These are phyloP conservation scores for Silene latifolia DNA, from an alignment of 148 eudicot genomes.

Conservation along the genomic window DNA sequence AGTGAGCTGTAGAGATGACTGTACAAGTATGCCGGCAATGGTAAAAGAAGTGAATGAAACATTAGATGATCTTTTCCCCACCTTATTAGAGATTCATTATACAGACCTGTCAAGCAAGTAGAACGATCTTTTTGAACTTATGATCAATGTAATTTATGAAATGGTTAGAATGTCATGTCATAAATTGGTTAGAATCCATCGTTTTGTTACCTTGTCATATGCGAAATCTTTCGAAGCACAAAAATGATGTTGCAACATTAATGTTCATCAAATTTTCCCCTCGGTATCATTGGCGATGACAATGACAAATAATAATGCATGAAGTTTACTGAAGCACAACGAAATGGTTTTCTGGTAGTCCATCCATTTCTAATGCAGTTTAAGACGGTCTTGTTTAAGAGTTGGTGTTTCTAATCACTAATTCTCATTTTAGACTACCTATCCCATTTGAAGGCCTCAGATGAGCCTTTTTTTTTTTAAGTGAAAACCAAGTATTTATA, in stretches of 20 bases:
- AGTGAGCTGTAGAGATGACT: conserved; percentile 14
- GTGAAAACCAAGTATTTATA: too few species aligned
- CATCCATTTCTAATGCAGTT: too few species aligned
- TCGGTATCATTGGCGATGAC: neutral
- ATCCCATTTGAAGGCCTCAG: too few species aligned
- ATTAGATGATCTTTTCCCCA: neutral
- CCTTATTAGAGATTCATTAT: neutral
- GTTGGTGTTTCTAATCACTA: too few species aligned
- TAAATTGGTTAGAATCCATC: neutral
- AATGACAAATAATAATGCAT: neutral
- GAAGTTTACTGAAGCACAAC: neutral
- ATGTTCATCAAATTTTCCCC: neutral
- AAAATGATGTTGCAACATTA: too few species aligned
- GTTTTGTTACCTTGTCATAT: neutral
- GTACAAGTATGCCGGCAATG: conserved; percentile 3
- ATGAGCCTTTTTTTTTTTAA: too few species aligned
- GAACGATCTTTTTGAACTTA: neutral
- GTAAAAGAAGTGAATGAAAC: conserved; percentile 7
- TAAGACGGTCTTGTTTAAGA: too few species aligned
- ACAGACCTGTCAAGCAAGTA: neutral
- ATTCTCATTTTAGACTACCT: too few species aligned
- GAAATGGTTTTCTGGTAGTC: neutral
- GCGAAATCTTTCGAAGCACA: neutral
- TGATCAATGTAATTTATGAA: conserved; percentile 4
- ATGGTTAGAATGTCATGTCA: neutral